Percentiles rank a stretch among this genome's conserved stretches.
Conservation (phyloP, 306 rosid genomes). For the Castanea mollissima region DNA sequence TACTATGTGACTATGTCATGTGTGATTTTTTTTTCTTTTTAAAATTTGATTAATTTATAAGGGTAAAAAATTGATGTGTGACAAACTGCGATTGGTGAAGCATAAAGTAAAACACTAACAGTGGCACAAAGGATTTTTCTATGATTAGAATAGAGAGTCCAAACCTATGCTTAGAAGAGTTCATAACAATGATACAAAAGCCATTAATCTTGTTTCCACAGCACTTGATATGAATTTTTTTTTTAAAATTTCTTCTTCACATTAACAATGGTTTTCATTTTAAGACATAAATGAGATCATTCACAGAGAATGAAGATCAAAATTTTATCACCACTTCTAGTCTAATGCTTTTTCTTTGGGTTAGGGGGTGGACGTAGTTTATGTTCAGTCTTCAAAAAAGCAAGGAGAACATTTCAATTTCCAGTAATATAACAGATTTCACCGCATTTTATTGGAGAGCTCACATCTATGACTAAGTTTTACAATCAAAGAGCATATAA, state of each 20-base stretch:
- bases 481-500: background rate
- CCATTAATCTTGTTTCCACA: background rate
- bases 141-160: background rate
- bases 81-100: no score
- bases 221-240: no score
- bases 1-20: no score
- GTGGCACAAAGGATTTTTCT: no score
- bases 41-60: no score
- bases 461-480: background rate
- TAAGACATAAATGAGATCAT: background rate
- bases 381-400: background rate
- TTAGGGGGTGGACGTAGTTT: background rate
- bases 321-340: background rate
- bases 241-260: background rate
- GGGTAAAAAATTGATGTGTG: no score
- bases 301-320: background rate
- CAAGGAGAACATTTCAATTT: background rate
- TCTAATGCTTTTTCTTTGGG: background rate
- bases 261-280: background rate
- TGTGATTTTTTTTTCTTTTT: no score
- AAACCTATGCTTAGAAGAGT: background rate
- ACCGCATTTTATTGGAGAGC: background rate
- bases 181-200: background rate
- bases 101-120: no score
- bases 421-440: background rate